These are phyloP conservation scores for Zarea fungicola DNA, from an alignment of 2,329 filamentous ascomycete species.

Conservation along the genomic window DNA sequence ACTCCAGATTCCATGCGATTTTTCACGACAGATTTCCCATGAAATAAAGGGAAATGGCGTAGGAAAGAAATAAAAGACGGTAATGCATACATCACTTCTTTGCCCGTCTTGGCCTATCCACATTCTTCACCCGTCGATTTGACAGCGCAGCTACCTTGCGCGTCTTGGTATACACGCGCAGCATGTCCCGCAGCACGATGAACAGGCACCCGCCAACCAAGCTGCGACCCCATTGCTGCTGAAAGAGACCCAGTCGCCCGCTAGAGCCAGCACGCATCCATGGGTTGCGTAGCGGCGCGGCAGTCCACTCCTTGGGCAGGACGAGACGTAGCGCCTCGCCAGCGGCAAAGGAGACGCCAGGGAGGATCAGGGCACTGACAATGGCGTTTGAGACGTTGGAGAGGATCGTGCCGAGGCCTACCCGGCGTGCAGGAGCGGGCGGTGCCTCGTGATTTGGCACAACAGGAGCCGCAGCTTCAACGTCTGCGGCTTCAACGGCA, in stretches of 20 bases:
- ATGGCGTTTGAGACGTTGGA: slow-evolving; percentile 44
- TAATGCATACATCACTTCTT: slow-evolving; percentile 14
- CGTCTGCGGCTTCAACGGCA: not conserved
- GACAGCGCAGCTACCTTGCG: slow-evolving; percentile 52
- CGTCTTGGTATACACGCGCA: slow-evolving; percentile 60
- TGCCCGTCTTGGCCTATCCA: slow-evolving; percentile 41
- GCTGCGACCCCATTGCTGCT: slow-evolving; percentile 83
- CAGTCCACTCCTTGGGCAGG: slow-evolving; percentile 65
- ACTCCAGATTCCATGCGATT: no score
- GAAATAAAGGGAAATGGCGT: no score
- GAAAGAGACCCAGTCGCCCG: slow-evolving; percentile 60
- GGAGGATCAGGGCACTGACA: slow-evolving; percentile 64
- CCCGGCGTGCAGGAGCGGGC: slow-evolving; percentile 28
- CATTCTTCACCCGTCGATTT: slow-evolving; percentile 50
- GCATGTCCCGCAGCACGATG: slow-evolving; percentile 70
- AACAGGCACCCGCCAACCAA: slow-evolving; percentile 85
- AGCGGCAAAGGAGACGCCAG: slow-evolving; percentile 70
- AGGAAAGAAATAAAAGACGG: no score
- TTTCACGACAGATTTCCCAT: no score
- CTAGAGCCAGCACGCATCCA: slow-evolving; percentile 20
- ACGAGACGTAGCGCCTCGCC: slow-evolving; percentile 67
- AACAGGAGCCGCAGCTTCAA: slow-evolving; percentile 10
- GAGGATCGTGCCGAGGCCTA: slow-evolving; percentile 32
- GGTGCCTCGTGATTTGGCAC: slow-evolving; percentile 27
- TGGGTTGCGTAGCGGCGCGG: slow-evolving; percentile 27